phyloP scores from a whole-genome alignment of 1,284 basidiomycete species.

The Leccinum subatratum region DNA sequence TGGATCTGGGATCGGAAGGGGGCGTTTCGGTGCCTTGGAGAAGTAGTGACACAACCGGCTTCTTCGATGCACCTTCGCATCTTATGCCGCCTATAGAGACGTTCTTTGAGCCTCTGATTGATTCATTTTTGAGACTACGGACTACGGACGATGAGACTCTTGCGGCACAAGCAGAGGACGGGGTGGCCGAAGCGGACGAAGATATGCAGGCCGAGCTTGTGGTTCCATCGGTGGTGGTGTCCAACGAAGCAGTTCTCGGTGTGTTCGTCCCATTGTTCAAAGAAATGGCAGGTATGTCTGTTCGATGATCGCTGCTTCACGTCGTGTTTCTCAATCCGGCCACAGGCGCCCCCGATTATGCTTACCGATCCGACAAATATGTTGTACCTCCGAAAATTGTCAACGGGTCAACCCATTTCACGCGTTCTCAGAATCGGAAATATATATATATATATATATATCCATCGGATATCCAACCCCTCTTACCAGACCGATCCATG shows the following conservation, averaged over 20 bases:
- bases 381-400: constrained; percentile 14
- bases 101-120: constrained; percentile 72
- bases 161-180: constrained; percentile 21
- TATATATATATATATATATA: no score
- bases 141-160: constrained; percentile 27
- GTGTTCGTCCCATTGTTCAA: constrained; percentile 29
- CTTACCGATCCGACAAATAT: constrained; percentile 17
- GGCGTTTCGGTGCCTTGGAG: constrained; percentile 33
- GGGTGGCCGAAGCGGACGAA: constrained; percentile 37
- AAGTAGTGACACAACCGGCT: constrained; percentile 39
- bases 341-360: constrained; percentile 24
- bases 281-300: constrained; percentile 26
- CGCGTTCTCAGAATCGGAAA: constrained; percentile 12
- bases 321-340: constrained; percentile 4
- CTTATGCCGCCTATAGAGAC: constrained; percentile 73
- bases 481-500: constrained; percentile 13
- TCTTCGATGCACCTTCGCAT: constrained; percentile 75
- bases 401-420: constrained; percentile 16
- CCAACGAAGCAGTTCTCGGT: constrained; percentile 20
- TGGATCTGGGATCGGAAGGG: constrained; percentile 19
- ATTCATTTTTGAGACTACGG: constrained; percentile 53
- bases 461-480: constrained; percentile 11
- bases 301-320: background rate
- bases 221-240: constrained; percentile 7
- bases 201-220: constrained; percentile 39